Evolutionary conservation across 2,329 filamentous ascomycete species (phyloP).

Genomic region (Colletotrichum tabaci): DNA sequence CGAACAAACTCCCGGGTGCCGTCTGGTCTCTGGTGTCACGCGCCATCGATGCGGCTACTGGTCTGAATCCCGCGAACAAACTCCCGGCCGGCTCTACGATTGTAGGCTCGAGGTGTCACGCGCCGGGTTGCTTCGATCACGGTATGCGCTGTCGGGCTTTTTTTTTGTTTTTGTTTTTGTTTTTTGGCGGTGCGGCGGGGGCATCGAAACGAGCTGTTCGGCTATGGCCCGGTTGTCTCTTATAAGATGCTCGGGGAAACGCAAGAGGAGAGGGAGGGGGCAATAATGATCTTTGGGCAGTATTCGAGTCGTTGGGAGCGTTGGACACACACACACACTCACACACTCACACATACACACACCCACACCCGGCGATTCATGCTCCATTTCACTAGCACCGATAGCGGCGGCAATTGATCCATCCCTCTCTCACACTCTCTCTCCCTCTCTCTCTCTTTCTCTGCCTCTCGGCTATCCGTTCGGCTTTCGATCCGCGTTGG

Average conservation of each 20-base stretch:
- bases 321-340: background rate
- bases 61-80: background rate
- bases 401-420: constrained; percentile 35
- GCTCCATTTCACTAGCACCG: constrained; percentile 19
- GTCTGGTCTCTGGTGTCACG: background rate
- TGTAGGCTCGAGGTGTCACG: background rate
- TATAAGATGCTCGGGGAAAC: background rate
- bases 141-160: too few species aligned
- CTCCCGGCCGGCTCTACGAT: too few species aligned
- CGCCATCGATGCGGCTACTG: too few species aligned
- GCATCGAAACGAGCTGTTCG: background rate
- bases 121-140: background rate
- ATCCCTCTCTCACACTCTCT: too few species aligned
- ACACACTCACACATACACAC: too few species aligned
- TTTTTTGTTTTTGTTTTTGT: too few species aligned
- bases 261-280: constrained; percentile 1
- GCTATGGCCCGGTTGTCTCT: background rate
- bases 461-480: constrained; percentile 31
- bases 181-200: too few species aligned
- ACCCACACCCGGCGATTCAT: background rate
- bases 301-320: too few species aligned
- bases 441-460: too few species aligned
- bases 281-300: background rate
- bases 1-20: background rate
- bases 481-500: constrained; percentile 24